These are phyloP conservation scores for Shiraia sp. DNA, from an alignment of 2,329 filamentous ascomycete genomes.

Conservation along the genomic window DNA sequence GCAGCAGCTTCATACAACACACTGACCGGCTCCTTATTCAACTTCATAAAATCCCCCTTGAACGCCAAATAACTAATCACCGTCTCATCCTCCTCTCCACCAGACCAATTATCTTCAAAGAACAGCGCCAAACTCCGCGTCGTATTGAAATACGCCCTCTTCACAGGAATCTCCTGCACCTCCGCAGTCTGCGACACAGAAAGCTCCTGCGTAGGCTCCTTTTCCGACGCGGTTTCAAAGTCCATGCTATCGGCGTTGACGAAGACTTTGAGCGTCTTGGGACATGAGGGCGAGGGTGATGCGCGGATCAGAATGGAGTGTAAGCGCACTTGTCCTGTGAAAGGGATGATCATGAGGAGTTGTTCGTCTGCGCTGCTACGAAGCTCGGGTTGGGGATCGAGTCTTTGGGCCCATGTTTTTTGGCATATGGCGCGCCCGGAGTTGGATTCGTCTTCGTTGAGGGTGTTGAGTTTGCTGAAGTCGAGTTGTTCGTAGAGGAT, in stretches of 20 bases:
- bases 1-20: conserved; percentile 94
- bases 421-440: conserved; percentile 76
- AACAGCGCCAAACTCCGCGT: conserved; percentile 84
- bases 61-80: conserved; percentile 84
- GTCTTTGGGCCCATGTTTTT: conserved; percentile 87
- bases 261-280: conserved; percentile 83
- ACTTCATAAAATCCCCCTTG: conserved; percentile 88
- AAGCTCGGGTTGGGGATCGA: conserved; percentile 73
- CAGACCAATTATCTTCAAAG: conserved; percentile 85
- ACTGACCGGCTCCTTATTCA: conserved; percentile 79
- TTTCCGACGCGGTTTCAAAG: conserved; percentile 74
- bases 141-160: conserved; percentile 84
- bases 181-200: conserved; percentile 77
- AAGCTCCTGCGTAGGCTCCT: conserved; percentile 72
- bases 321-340: conserved; percentile 90
- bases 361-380: conserved; percentile 90
- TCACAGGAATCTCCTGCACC: conserved; percentile 84
- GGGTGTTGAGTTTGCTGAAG: conserved; percentile 79
- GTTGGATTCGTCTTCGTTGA: conserved; percentile 76
- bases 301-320: conserved; percentile 87
- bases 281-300: conserved; percentile 70
- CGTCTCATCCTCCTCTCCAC: conserved; percentile 77
- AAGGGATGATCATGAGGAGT: conserved; percentile 89
- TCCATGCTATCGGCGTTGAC: conserved; percentile 83
- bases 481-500: conserved; percentile 91